Conservation (phyloP, 805 yeast genomes). For the Yarrowia osloensis region DNA sequence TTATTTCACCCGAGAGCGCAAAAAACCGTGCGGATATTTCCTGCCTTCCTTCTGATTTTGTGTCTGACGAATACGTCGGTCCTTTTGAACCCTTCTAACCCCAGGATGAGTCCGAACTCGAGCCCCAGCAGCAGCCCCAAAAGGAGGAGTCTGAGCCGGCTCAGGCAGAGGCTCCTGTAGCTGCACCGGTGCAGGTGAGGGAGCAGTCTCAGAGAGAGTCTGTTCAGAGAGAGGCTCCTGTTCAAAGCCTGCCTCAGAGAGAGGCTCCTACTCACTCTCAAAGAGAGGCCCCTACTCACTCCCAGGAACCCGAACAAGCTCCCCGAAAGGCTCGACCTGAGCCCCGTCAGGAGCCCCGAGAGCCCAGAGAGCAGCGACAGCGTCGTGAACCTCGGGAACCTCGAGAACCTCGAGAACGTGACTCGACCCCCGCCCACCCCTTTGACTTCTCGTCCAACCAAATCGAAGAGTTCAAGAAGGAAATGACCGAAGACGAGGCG, state of each 20-base stretch:
- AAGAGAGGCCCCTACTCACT: background rate
- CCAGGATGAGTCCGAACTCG: conserved; percentile 25
- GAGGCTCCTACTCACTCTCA: background rate
- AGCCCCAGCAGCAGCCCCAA: background rate
- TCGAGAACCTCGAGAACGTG: conserved; percentile 9
- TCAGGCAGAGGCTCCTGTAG: conserved; percentile 31
- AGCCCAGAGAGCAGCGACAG: background rate
- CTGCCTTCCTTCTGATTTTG: conserved; percentile 51
- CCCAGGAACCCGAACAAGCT: background rate
- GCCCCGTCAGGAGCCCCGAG: conserved; percentile 4
- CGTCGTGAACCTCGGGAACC: conserved; percentile 4
- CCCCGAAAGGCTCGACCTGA: conserved; percentile 27
- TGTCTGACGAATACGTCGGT: background rate
- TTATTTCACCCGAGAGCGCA: conserved; percentile 39
- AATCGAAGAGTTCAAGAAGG: conserved; percentile 27
- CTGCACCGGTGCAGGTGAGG: background rate
- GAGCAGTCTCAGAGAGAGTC: background rate
- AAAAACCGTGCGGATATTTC: conserved; percentile 44
- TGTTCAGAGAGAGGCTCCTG: too few relatives aligned
- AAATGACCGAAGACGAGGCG: conserved; percentile 36
- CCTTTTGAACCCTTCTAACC: background rate
- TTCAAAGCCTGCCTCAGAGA: too few relatives aligned
- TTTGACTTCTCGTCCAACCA: conserved; percentile 18
- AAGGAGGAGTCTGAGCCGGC: conserved; percentile 10
- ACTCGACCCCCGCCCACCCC: background rate